These are phyloP conservation scores for Zoysia pacifica DNA, from an alignment of 176 grass and related monocot genomes.

Conservation along the genomic window DNA sequence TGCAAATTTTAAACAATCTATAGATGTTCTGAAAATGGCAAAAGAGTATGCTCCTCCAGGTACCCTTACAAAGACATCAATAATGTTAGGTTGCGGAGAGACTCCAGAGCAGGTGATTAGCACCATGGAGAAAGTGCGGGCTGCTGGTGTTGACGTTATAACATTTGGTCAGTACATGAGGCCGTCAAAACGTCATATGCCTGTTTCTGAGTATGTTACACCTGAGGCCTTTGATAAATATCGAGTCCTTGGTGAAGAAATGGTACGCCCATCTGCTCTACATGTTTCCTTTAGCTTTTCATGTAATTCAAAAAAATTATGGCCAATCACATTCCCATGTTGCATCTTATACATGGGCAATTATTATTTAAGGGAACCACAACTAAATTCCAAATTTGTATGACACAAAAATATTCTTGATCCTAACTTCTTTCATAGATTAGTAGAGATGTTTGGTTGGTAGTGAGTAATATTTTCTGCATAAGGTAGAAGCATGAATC, in stretches of 20 bases:
- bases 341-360: background rate
- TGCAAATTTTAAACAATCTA: conserved; percentile 93
- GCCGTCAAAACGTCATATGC: conserved; percentile 96
- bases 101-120: conserved; percentile 84
- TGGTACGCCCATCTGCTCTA: conserved; percentile 50
- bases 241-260: conserved; percentile 71
- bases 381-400: background rate
- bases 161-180: conserved; percentile 99
- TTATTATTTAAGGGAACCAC: background rate
- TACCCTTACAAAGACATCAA: conserved; percentile 91
- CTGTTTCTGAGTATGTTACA: conserved; percentile 93
- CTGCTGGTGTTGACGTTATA: conserved; percentile 93
- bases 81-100: conserved; percentile 94
- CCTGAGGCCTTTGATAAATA: conserved; percentile 91
- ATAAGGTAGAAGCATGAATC: background rate
- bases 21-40: conserved; percentile 91
- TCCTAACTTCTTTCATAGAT: background rate
- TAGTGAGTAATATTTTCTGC: background rate
- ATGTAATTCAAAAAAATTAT: background rate
- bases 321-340: background rate
- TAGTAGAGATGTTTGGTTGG: conserved; percentile 1
- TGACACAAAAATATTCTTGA: background rate
- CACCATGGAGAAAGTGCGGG: conserved; percentile 93
- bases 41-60: conserved; percentile 90
- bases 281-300: background rate